These are phyloP conservation scores for Boletus sp. DNA, from an alignment of 768 basidiomycete genomes.

Conservation along the genomic window DNA sequence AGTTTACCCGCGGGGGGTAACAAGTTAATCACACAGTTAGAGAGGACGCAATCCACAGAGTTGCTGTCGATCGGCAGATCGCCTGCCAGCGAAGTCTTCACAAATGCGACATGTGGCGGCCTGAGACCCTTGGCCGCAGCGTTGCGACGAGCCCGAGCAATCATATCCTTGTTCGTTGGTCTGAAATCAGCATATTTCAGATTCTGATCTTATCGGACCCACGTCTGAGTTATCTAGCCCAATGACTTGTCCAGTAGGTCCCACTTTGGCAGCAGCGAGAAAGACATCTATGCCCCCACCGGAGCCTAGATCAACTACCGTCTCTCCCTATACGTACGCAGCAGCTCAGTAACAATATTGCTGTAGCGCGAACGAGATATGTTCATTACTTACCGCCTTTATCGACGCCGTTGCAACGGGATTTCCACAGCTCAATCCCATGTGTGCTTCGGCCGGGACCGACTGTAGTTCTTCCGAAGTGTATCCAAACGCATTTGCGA, in stretches of 20 bases:
- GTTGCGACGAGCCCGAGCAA: constrained; percentile 46
- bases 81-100: constrained; percentile 41
- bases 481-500: constrained; percentile 46
- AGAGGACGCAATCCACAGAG: constrained; percentile 54
- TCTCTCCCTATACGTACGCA: constrained; percentile 46
- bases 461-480: constrained; percentile 40
- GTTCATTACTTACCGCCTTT: constrained; percentile 37
- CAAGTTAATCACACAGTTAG: constrained; percentile 58
- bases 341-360: not conserved
- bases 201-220: constrained; percentile 4
- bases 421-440: constrained; percentile 57
- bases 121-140: constrained; percentile 39
- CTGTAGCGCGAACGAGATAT: too few relatives aligned
- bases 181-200: not conserved
- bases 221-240: constrained; percentile 55
- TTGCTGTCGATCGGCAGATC: constrained; percentile 47
- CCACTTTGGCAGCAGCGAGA: constrained; percentile 50
- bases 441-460: constrained; percentile 43
- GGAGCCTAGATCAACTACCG: constrained; percentile 54
- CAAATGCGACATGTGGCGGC: constrained; percentile 51
- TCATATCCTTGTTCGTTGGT: constrained; percentile 43
- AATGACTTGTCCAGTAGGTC: constrained; percentile 48
- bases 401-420: constrained; percentile 47
- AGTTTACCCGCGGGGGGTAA: constrained; percentile 43
- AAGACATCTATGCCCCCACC: constrained; percentile 59